Base-by-base conservation (phyloP, 2,329 filamentous ascomycete genomes). In the Xylariaceae sp. region DNA sequence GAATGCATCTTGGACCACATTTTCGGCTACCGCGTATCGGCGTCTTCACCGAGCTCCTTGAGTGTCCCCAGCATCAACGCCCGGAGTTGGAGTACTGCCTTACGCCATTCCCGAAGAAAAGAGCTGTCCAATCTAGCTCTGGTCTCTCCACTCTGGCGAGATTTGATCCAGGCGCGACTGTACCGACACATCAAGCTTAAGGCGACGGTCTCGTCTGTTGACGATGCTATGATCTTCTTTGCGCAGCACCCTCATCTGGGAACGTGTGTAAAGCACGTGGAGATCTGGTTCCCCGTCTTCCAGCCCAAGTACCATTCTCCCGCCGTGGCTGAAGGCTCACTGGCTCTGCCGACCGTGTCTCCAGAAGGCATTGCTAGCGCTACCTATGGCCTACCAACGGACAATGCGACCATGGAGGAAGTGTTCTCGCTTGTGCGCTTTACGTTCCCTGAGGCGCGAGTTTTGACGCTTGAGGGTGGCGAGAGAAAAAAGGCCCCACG, bases 251-350 rank as follows among this genome's bases (percentile, higher is more conserved):
- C 79, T 34, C 82, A 88, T 67, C 80, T 91, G 4, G 79, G 82
- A 17, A 66, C 74, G 7, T 84, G 89, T 65, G 84, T 91, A 61
- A 86, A 85, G 64, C 88, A 91, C 68, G 81, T 90, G 60, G 88
- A 91, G 73, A 79, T 90, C 48, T 91, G 88, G 87, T 88, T 91
- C 62, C 88, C 88, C 2, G 87, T 90, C 47, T 91, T 88, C 67
- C 81, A 86, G 64, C 83, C 82, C 17, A 81, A 79, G 58, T 77
- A 78, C 59, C 74, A 76, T 8, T 74, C 78, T 4, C 68, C 75
- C 47, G 73, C 76, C 3, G 65, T 77, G 17, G 76, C 77, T 13
- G 76, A 76, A 47, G 76, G 75, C 0, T 68, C 72, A 58, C 74
- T 78, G 54, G 73, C 77, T 1, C 72, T 82, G 8, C 81, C 81